Base-by-base conservation (phyloP, 371 early-diverging fungal genomes). In the Blakeslea trispora region DNA sequence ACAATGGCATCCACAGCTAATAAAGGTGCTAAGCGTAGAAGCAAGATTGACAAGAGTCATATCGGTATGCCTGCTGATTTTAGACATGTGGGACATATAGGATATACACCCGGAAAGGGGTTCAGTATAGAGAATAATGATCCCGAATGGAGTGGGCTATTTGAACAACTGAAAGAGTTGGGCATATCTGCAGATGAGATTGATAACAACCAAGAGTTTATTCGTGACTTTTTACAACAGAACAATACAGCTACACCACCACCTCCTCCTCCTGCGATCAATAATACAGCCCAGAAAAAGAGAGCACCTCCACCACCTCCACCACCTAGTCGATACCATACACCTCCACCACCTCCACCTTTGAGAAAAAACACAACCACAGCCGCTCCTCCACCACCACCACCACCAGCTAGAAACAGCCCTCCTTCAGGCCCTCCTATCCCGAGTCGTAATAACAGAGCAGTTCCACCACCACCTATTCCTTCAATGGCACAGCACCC, bases 101-200 rank as follows among this genome's bases (percentile, higher is more conserved):
- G 91, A 10, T 89, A 81, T 66, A 87, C 89, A 43, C 84, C 89
- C 13, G 83, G 86, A 22, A 87, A 84, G 34, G 95, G 95, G 21
- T 93, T 90, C 63, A 86, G 82, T 57, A 83, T 88, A 57, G 82
- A 87, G 47, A 90, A 90, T 63, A 86, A 91, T 53, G 91, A 93
- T 35, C 84, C 87, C 45, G 89, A 89, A 59, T 89, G 87, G 87
- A 83, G 82, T 48, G 81, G 81, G 34, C 73, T 96, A 18, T 88
- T 93, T 66, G 82, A 84, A 41, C 81, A 85, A 45, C 64, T 91
- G 51, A 84, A 84, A 2, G 85, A 87, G 40, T 83, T 90, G 63
- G 95, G 93, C 48, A 87, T 94, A 57, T 87, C 91, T 37, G 87
- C 88, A 57, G 91, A 81, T 17, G 81, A 83, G 49, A 83, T 83